Evolutionary conservation across 495 filamentous ascomycete species (phyloP).

Genomic region (Penicillium lividum): DNA sequence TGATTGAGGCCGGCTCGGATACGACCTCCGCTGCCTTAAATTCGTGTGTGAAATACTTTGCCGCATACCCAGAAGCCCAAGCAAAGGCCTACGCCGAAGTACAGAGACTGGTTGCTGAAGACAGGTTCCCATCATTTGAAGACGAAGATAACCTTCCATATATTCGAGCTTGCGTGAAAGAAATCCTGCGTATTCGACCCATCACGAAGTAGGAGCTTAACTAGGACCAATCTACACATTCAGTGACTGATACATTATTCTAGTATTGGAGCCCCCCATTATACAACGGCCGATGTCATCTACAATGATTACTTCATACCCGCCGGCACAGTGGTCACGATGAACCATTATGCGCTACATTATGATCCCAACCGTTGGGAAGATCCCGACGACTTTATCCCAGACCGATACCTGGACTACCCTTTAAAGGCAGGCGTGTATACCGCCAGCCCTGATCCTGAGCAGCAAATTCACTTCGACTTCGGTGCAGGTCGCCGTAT

Average conservation of each 20-base stretch:
- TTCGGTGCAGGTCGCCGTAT: slow-evolving; percentile 35
- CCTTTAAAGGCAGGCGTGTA: slow-evolving; percentile 43
- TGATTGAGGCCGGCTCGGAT: background rate
- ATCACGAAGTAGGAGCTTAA: slow-evolving; percentile 27
- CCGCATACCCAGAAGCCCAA: background rate
- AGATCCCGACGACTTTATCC: slow-evolving; percentile 37
- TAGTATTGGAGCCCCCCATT: background rate
- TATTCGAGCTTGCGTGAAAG: slow-evolving; percentile 58
- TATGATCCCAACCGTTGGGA: slow-evolving; percentile 39
- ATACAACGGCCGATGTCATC: background rate
- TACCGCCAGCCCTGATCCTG: slow-evolving; percentile 16
- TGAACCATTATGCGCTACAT: background rate
- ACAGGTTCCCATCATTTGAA: slow-evolving; percentile 28
- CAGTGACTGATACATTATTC: too few species aligned
- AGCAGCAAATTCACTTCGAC: slow-evolving; percentile 29
- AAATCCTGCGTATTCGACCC: slow-evolving; percentile 61
- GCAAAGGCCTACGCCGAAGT: background rate
- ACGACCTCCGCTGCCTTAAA: background rate
- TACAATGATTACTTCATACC: background rate
- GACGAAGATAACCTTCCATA: slow-evolving; percentile 47
- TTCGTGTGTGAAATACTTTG: background rate
- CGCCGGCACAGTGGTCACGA: background rate
- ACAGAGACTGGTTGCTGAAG: background rate
- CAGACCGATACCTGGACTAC: slow-evolving; percentile 38
- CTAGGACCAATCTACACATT: too few species aligned